Conservation (phyloP, 1,139 yeast genomes). For the Candida tetrigidarum region DNA sequence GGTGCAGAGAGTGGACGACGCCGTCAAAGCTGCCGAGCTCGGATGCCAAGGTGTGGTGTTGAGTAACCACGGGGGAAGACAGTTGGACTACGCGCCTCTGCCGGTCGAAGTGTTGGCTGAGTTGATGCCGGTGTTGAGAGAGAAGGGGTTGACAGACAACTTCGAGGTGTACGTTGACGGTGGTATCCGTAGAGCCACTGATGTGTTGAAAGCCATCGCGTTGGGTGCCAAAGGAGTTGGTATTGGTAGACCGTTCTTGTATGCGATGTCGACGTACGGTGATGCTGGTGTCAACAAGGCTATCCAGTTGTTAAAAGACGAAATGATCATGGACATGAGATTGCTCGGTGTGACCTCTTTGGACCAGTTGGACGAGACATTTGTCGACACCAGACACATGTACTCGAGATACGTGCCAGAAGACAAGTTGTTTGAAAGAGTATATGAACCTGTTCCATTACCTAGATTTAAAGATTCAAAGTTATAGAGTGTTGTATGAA, state of each 20-base stretch:
- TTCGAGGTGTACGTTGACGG: constrained; percentile 62
- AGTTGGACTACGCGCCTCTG: constrained; percentile 67
- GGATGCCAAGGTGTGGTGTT: constrained; percentile 68
- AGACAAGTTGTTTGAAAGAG: constrained; percentile 39
- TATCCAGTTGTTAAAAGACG: constrained; percentile 77
- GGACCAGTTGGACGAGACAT: constrained; percentile 59
- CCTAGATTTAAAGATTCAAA: constrained; percentile 38
- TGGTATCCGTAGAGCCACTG: constrained; percentile 74
- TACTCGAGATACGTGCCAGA: constrained; percentile 29
- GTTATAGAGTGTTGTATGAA: constrained; percentile 17
- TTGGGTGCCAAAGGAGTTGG: constrained; percentile 78
- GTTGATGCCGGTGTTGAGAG: constrained; percentile 57
- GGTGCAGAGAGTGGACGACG: constrained; percentile 71
- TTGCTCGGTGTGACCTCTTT: constrained; percentile 75
- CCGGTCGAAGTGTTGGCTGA: constrained; percentile 73
- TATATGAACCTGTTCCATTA: constrained; percentile 41
- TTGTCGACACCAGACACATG: constrained; percentile 32
- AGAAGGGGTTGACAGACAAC: constrained; percentile 48
- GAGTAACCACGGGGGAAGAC: constrained; percentile 80
- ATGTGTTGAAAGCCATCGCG: constrained; percentile 66
- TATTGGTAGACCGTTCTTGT: constrained; percentile 71
- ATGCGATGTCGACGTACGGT: constrained; percentile 75
- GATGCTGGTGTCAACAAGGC: constrained; percentile 81
- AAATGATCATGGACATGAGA: constrained; percentile 87
- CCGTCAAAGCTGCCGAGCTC: constrained; percentile 60